Evolutionary conservation across 495 filamentous ascomycete genomes (phyloP).

Genomic region (Tricharina praecox): DNA sequence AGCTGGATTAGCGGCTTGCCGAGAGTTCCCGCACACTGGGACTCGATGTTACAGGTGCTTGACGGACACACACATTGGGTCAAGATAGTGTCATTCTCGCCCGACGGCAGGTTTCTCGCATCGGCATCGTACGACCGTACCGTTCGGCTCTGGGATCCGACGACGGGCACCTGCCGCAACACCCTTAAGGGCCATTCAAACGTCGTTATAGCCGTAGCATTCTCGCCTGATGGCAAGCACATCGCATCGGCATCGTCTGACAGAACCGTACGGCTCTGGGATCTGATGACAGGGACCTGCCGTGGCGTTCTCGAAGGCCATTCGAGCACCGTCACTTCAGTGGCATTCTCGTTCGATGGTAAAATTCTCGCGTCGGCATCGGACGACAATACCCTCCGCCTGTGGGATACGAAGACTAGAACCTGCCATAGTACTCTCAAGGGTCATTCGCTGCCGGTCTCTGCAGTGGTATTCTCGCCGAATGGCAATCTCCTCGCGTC

Average conservation of each 20-base stretch:
- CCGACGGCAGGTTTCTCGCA: no score
- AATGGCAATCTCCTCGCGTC: conserved; percentile 11
- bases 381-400: no score
- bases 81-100: no score
- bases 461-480: conserved; percentile 3
- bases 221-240: background rate
- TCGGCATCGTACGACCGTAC: no score
- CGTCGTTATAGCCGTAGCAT: background rate
- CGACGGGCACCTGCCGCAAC: background rate
- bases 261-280: background rate
- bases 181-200: background rate
- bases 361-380: no score
- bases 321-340: background rate
- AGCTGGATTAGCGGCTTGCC: conserved; percentile 8
- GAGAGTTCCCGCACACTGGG: conserved; percentile 12
- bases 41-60: no score
- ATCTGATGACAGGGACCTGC: background rate
- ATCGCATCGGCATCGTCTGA: background rate
- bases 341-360: background rate
- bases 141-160: no score
- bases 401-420: no score
- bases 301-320: background rate
- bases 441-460: conserved; percentile 12
- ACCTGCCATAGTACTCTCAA: no score
- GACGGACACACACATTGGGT: no score